phyloP scores from a whole-genome alignment of 2,329 filamentous ascomycete species.

The Orbilia blumenaviensis region DNA sequence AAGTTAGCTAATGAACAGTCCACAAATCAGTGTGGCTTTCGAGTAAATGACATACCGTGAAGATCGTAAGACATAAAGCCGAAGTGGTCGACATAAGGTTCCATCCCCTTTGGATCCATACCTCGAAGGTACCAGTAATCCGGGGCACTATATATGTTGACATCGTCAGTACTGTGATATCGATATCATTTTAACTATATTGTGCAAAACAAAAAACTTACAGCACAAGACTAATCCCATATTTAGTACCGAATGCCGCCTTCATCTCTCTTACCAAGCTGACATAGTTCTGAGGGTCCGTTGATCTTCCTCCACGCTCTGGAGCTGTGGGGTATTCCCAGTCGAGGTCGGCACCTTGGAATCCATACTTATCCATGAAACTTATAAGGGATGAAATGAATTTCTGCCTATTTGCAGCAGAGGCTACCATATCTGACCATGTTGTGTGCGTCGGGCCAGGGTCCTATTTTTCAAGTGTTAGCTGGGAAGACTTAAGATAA shows the following conservation, averaged over 20 bases:
- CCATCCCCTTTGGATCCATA: constrained; percentile 58
- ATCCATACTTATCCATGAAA: constrained; percentile 63
- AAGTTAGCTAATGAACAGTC: neutral
- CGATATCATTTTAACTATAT: too few relatives aligned
- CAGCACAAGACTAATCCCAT: constrained; percentile 52
- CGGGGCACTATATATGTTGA: neutral
- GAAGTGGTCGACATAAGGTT: constrained; percentile 58
- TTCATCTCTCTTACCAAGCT: constrained; percentile 58
- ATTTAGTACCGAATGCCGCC: constrained; percentile 60
- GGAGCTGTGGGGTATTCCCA: constrained; percentile 61
- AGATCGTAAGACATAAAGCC: constrained; percentile 59
- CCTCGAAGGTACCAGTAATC: constrained; percentile 58
- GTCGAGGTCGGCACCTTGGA: constrained; percentile 65
- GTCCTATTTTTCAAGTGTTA: constrained; percentile 58
- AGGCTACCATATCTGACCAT: constrained; percentile 60
- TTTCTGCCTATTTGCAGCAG: constrained; percentile 59
- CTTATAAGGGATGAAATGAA: constrained; percentile 61
- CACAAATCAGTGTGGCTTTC: neutral
- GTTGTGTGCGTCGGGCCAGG: constrained; percentile 57
- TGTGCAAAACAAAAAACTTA: neutral
- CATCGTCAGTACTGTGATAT: neutral
- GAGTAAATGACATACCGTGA: constrained; percentile 52
- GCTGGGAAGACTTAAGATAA: neutral
- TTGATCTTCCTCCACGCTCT: constrained; percentile 60
- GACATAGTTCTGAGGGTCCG: constrained; percentile 60